Base-by-base conservation (phyloP, 2,329 filamentous ascomycete genomes). In the Bretziella fagacearum region DNA sequence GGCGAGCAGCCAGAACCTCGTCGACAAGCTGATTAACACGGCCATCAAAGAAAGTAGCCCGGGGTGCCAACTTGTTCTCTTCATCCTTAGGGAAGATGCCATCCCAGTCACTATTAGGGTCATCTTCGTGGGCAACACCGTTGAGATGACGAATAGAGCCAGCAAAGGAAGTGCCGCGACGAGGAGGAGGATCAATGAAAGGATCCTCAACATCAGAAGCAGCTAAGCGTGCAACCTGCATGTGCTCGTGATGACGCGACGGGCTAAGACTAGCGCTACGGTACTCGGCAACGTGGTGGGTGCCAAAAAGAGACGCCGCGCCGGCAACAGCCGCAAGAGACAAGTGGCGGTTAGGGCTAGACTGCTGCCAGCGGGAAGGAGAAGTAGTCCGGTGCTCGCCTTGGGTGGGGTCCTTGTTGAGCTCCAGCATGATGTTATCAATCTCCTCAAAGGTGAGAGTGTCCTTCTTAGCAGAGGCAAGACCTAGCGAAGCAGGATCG, bases 21-120 rank as follows among this genome's bases (percentile, higher is more conserved):
- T 82, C 83, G 53, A 98, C 82, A 53, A 96, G 65, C 44, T 85
- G 77, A 58, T 94, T 86, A 52, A 98, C 84, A 57, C 84, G 86
- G 40, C 77, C 80, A 57, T 96, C 86, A 56, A 96, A 95, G 70
- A 94, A 96, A 40, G 77, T 74, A 53, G 83, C 84, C 41, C 86
- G 77, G 46, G 79, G 77, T 53, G 83, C 77, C 48, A 96, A 68
- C 62, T 93, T 94, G 44, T 77, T 74, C 50, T 93, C 84, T 56
- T 93, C 84, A 27, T 81, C 79, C 15, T 84, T 83, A 7, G 81
- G 81, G 52, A 95, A 79, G 40, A 81, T 77, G 57, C 81, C 81
- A 57, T 93, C 86, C 91, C 91, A 98, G 60, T 96, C 89, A 58
- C 87, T 95, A 51, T 78, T 73, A 20, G 80, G 77, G 4, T 48